Conservation (phyloP, 345 rosid species). For the Salix caprea region DNA sequence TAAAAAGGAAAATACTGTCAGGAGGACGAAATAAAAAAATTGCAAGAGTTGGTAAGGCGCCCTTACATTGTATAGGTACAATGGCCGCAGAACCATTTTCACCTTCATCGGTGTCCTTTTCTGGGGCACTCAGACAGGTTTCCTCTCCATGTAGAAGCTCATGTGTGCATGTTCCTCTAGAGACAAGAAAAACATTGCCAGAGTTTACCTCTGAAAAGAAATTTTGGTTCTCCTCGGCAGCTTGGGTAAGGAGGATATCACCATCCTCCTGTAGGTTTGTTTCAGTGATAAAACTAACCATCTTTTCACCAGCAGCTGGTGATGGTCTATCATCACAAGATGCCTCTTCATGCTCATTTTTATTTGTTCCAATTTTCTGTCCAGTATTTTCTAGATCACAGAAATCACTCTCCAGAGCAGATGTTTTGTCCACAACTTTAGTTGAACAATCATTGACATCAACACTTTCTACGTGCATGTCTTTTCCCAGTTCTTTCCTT, state of each 20-base stretch:
- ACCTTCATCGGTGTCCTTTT: background rate
- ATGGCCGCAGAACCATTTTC: background rate
- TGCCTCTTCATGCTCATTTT: slow-evolving; percentile 1
- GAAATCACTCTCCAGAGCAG: slow-evolving; percentile 7
- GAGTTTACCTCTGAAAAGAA: background rate
- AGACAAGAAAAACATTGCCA: background rate
- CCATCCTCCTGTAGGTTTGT: slow-evolving; percentile 4
- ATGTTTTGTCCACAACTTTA: background rate
- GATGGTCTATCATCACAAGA: slow-evolving; percentile 6
- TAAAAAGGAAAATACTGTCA: background rate
- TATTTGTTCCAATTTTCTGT: background rate
- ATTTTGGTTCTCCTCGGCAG: background rate
- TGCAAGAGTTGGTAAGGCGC: background rate
- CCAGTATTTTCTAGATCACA: background rate
- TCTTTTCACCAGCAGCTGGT: background rate
- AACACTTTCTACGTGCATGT: background rate
- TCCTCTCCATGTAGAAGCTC: slow-evolving; percentile 6
- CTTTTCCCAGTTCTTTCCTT: slow-evolving; percentile 10
- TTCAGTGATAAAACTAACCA: background rate
- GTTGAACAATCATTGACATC: background rate
- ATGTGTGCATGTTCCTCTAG: background rate
- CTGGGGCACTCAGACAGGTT: background rate
- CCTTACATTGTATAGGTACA: slow-evolving; percentile 9
- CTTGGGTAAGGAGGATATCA: background rate
- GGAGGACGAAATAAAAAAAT: background rate